These are phyloP conservation scores for Ogataea philodendri DNA, from an alignment of 805 yeast species.

Conservation along the genomic window DNA sequence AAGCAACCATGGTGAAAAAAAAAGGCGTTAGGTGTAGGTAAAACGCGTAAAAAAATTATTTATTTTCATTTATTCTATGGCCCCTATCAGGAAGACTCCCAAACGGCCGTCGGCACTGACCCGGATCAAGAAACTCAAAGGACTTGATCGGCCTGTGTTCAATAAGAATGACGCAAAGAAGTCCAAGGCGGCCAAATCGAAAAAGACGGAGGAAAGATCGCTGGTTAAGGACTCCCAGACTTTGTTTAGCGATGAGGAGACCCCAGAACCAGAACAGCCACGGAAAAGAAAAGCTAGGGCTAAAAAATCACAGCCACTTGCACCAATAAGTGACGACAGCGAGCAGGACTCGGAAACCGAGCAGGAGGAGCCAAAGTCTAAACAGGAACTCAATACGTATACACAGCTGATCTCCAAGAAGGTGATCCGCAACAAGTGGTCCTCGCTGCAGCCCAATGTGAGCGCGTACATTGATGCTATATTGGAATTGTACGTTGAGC, in stretches of 20 bases:
- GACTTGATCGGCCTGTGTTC: constrained; percentile 8
- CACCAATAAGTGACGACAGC: background rate
- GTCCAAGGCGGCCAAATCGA: constrained; percentile 6
- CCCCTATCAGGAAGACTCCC: constrained; percentile 15
- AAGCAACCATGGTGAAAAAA: constrained; percentile 20
- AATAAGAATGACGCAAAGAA: background rate
- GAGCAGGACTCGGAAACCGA: constrained; percentile 9
- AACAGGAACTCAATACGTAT: constrained; percentile 12
- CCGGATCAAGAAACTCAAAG: constrained; percentile 12
- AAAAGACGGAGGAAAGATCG: constrained; percentile 13
- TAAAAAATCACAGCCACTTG: background rate
- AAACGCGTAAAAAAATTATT: constrained; percentile 2
- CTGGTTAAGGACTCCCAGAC: constrained; percentile 23
- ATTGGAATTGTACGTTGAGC: constrained; percentile 23
- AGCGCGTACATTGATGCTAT: constrained; percentile 17
- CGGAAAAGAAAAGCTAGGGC: constrained; percentile 1
- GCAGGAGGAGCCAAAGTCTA: too few species aligned
- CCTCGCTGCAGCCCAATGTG: constrained; percentile 16
- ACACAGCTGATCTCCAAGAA: constrained; percentile 14
- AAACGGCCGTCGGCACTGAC: constrained; percentile 19
- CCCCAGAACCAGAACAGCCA: constrained; percentile 6
- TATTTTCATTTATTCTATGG: constrained; percentile 3
- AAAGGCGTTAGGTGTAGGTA: constrained; percentile 8
- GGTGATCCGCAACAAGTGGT: constrained; percentile 23
- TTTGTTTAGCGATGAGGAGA: constrained; percentile 23